Conservation (phyloP, 306 rosid genomes). For the Cicer yamashitae region DNA sequence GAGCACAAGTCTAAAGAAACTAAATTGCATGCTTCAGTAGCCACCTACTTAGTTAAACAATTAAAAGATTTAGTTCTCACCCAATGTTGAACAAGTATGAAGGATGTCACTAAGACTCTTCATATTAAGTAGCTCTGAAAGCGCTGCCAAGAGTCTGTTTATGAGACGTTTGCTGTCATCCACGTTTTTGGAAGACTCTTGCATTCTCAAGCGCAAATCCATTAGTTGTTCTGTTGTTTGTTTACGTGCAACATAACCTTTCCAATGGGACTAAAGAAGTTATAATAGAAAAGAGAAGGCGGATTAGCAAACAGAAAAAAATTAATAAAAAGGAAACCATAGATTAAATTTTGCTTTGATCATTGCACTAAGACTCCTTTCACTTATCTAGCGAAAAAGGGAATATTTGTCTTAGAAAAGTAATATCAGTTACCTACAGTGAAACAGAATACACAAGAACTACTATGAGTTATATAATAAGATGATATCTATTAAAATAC, state of each 20-base stretch:
- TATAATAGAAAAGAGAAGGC: not conserved
- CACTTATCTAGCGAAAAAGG: not conserved
- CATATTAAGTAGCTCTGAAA: constrained; percentile 52
- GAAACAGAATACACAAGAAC: constrained; percentile 14
- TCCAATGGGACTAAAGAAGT: constrained; percentile 75
- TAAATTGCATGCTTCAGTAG: constrained; percentile 20
- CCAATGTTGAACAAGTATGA: constrained; percentile 82
- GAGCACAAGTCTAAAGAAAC: constrained; percentile 22
- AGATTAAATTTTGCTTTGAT: too few species aligned
- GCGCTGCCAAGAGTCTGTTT: constrained; percentile 57
- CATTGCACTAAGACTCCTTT: not conserved
- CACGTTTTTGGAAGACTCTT: constrained; percentile 72
- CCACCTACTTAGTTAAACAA: not conserved
- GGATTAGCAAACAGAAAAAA: constrained; percentile 23
- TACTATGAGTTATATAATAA: not conserved
- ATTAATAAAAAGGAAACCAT: not conserved
- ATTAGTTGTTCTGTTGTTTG: constrained; percentile 63
- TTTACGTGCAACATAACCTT: constrained; percentile 73
- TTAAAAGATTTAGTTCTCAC: constrained; percentile 51
- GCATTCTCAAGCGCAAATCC: constrained; percentile 76
- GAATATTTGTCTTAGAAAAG: not conserved
- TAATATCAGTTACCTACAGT: constrained; percentile 1
- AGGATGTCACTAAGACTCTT: constrained; percentile 53
- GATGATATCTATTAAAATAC: constrained; percentile 25
- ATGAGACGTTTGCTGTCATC: constrained; percentile 86